A percentile compares a stretch with the other conserved stretches of the same genome.
Conservation (phyloP, 164 flowering plant genomes). For the Akebia trifoliata region DNA sequence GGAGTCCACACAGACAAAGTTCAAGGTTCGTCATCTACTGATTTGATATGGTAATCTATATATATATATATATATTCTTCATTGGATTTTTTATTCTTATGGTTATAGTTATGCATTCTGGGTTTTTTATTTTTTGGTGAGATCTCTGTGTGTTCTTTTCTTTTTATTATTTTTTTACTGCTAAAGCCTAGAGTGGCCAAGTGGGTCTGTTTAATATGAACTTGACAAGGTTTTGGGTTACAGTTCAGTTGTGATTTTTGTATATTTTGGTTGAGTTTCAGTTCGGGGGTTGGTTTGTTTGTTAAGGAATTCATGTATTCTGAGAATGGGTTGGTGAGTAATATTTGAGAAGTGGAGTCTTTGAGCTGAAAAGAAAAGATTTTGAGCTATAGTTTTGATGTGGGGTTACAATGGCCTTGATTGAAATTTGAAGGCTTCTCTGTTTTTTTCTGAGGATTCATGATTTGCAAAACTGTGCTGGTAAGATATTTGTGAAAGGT, state of each 20-base stretch:
- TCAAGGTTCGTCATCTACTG: no score
- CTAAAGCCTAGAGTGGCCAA: no score
- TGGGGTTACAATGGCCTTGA: not conserved
- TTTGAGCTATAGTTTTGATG: not conserved
- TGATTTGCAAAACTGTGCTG: no score
- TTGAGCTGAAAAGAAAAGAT: not conserved
- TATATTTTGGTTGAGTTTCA: not conserved
- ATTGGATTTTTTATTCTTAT: no score
- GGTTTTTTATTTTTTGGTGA: no score
- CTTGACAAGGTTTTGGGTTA: not conserved
- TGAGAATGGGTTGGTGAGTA: not conserved
- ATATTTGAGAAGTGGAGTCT: not conserved
- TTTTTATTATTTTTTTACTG: not conserved
- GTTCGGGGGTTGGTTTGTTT: not conserved
- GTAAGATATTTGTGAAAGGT: no score
- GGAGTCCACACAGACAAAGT: no score
- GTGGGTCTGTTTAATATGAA: not conserved
- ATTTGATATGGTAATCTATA: no score
- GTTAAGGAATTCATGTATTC: not conserved
- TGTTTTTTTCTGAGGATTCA: not conserved
- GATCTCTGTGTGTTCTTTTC: no score
- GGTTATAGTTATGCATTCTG: no score
- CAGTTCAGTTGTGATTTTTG: not conserved
- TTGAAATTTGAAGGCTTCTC: not conserved
- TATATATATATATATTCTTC: no score